Base-by-base conservation (phyloP, 1,284 basidiomycete genomes). In the Flammula alnicola region DNA sequence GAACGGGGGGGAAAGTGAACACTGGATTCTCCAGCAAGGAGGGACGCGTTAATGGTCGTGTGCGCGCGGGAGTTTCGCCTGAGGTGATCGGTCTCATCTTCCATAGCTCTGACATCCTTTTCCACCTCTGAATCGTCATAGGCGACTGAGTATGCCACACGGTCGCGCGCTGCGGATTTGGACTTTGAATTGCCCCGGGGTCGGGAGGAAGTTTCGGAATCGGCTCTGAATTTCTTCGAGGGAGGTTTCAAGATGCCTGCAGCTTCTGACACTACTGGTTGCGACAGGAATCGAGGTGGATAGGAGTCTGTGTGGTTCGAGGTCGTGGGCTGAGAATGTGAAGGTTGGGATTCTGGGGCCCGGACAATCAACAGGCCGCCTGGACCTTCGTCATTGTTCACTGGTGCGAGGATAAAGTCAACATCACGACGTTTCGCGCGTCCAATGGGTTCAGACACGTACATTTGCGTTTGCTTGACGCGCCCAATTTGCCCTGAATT, bases 331-430 rank as follows among this genome's bases (percentile, higher is more conserved):
- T 61, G 63, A 39, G 61, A 55, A n/a, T 62, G 54, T 5, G 58
- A 41, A 11, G 58, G 55, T 30, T 53, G 51, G 25, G 58, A 47
- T 35, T 57, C 59, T 8, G 77, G 70, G 25, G 76, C 77, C 58
- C 82, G 83, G 46, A 85, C 77, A 41, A 88, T 85, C 44, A 84
- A 69, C 2, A 88, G 75, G 32, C 84, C 84, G 32, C 82, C 79
- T 2, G 78, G 74, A 44, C 79, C 75, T 60, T 86, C 81, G 62
- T 87, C 85, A 7, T 81, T 79, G 59, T 81, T 76, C 26, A 77
- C 77, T 70, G 48, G 42, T 40, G 42, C 12, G 8, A 30, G 45
- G 25, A 46, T 44, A 52, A 45, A 63, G 19, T 16, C 51, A 52
- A 44, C 53, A 45, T 50, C 17, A 30, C 52, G 40, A 35, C 33